Evolutionary conservation across 345 rosid genomes (phyloP).

Genomic region (Pugionium cornutum): DNA sequence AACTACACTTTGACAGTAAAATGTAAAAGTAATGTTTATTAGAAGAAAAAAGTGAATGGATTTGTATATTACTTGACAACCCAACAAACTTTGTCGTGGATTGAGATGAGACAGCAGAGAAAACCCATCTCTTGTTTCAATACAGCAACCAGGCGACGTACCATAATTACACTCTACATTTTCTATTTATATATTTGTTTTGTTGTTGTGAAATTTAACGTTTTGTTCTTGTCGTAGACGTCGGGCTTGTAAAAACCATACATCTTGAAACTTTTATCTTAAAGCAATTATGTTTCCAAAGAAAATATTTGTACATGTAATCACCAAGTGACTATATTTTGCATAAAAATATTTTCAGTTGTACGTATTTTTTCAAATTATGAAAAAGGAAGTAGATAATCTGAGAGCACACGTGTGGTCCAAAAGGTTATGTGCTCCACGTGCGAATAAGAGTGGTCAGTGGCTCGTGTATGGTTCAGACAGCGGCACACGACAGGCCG

Average conservation of each 20-base stretch:
- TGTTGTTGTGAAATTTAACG: conserved; percentile 28
- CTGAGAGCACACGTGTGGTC: conserved; percentile 38
- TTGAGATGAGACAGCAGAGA: conserved; percentile 37
- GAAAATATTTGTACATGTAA: too few species aligned
- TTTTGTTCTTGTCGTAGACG: conserved; percentile 36
- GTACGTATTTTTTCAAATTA: background rate
- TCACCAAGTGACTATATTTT: too few species aligned
- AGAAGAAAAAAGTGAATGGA: background rate
- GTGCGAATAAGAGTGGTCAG: conserved; percentile 39
- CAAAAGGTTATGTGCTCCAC: conserved; percentile 33
- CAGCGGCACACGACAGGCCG: conserved; percentile 31
- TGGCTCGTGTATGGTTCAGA: conserved; percentile 31
- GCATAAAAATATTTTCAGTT: background rate
- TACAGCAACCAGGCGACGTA: conserved; percentile 31
- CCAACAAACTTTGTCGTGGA: conserved; percentile 40
- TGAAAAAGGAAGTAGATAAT: background rate
- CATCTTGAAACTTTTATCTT: background rate
- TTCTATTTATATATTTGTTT: conserved; percentile 4
- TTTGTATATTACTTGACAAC: conserved; percentile 34
- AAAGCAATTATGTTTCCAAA: too few species aligned
- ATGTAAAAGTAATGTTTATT: too few species aligned
- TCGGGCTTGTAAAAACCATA: conserved; percentile 11
- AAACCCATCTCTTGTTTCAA: conserved; percentile 39
- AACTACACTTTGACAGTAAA: background rate
- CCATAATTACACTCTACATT: conserved; percentile 25